Evolutionary conservation across 176 grass and related monocot genomes (phyloP).

Genomic region (Areca catechu): DNA sequence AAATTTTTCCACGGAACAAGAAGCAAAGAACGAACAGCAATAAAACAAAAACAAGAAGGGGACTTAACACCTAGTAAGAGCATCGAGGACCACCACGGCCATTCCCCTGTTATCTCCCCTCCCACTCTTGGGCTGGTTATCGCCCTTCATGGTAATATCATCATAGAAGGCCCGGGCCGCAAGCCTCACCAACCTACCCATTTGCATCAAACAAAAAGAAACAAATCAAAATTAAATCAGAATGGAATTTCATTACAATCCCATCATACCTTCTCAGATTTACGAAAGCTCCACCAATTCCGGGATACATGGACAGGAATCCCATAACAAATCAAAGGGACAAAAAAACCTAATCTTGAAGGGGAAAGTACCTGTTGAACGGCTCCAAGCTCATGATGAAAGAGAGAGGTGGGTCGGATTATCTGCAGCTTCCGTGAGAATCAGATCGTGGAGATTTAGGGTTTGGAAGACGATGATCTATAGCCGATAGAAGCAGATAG

Average conservation of each 20-base stretch:
- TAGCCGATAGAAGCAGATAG: too few relatives aligned
- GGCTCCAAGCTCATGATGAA: conserved; percentile 58
- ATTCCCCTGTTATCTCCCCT: conserved; percentile 96
- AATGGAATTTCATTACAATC: too few relatives aligned
- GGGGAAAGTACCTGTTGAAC: conserved; percentile 57
- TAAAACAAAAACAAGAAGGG: not conserved
- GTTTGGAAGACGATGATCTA: too few relatives aligned
- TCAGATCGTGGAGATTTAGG: too few relatives aligned
- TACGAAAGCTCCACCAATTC: too few relatives aligned
- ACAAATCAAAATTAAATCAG: not conserved
- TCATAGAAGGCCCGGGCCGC: conserved; percentile 88
- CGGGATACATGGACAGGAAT: too few relatives aligned
- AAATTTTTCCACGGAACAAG: not conserved
- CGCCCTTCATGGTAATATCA: conserved; percentile 86
- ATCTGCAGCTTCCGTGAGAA: too few relatives aligned
- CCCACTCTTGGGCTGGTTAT: conserved; percentile 80
- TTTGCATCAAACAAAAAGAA: not conserved
- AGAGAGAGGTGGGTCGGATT: not conserved
- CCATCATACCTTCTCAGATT: too few relatives aligned
- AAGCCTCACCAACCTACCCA: conserved; percentile 60
- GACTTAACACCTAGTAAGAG: conserved; percentile 54
- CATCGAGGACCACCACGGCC: conserved; percentile 89
- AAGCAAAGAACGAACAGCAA: not conserved
- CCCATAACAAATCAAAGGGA: not conserved
- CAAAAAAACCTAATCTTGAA: conserved; percentile 1